These are phyloP conservation scores for Globisporangium viniferum DNA, from an alignment of 352 stramenopile genomes.

Conservation along the genomic window DNA sequence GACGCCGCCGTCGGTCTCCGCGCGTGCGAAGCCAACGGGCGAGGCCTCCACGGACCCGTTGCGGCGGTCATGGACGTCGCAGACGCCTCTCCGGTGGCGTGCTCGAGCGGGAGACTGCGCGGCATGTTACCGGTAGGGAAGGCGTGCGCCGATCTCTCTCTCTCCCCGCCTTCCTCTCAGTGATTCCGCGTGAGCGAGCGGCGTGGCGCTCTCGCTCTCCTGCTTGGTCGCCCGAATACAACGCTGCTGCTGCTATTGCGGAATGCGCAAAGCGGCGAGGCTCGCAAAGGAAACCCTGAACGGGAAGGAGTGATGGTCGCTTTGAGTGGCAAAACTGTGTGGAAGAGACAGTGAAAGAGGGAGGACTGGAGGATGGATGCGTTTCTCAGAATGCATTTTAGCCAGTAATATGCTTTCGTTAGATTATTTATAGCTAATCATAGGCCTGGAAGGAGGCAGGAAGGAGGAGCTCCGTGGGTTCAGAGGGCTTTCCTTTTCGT, in stretches of 20 bases:
- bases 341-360: neutral
- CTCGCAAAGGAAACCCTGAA: neutral
- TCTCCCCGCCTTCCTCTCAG: neutral
- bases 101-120: conserved; percentile 15
- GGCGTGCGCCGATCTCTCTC: neutral
- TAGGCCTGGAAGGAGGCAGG: neutral
- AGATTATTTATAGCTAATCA: neutral
- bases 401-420: neutral
- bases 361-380: neutral
- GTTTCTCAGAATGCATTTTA: neutral
- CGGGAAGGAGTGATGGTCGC: neutral
- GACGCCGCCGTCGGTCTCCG: conserved; percentile 17
- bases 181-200: neutral
- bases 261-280: neutral
- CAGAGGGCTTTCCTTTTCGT: neutral
- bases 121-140: conserved; percentile 1
- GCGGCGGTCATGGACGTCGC: conserved; percentile 9
- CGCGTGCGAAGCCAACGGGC: neutral
- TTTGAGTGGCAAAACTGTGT: neutral
- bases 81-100: neutral
- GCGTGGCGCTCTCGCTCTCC: neutral
- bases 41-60: conserved; percentile 9
- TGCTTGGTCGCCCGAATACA: neutral
- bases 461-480: neutral
- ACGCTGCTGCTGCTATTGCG: neutral